Percentiles rank a stretch among this genome's conserved stretches.
Evolutionary conservation across 169 alveolate species (phyloP).

Genomic region (Plasmodium berghei): DNA sequence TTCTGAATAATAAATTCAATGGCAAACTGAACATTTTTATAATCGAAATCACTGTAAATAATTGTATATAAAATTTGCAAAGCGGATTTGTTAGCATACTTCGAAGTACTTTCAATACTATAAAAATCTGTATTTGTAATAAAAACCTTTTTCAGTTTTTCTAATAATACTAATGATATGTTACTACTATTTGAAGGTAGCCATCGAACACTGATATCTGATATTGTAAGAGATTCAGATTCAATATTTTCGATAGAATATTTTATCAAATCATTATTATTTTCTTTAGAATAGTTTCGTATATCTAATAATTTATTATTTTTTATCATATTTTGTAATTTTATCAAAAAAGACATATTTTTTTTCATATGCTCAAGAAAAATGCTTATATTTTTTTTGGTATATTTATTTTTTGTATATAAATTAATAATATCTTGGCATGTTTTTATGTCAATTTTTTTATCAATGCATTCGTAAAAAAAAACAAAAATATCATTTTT

Average conservation of each 20-base stretch:
- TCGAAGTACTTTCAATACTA: constrained; percentile 1
- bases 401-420: constrained; percentile 55
- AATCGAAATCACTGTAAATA: constrained; percentile 33
- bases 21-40: constrained; percentile 20
- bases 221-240: no score
- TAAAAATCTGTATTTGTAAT: constrained; percentile 21
- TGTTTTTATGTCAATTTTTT: constrained; percentile 57
- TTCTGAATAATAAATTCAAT: constrained; percentile 10
- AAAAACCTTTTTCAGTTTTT: constrained; percentile 18
- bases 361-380: constrained; percentile 27
- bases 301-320: neutral
- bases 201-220: no score
- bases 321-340: constrained; percentile 6
- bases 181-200: neutral
- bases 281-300: neutral
- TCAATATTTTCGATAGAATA: no score
- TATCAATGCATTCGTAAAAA: constrained; percentile 69
- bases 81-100: constrained; percentile 5
- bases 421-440: constrained; percentile 65
- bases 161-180: constrained; percentile 2
- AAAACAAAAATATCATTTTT: constrained; percentile 63
- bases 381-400: constrained; percentile 40
- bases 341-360: constrained; percentile 18
- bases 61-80: constrained; percentile 26
- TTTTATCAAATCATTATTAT: neutral